Conservation (phyloP, 2,329 filamentous ascomycete genomes). For the Aspergillus ochraceus region DNA sequence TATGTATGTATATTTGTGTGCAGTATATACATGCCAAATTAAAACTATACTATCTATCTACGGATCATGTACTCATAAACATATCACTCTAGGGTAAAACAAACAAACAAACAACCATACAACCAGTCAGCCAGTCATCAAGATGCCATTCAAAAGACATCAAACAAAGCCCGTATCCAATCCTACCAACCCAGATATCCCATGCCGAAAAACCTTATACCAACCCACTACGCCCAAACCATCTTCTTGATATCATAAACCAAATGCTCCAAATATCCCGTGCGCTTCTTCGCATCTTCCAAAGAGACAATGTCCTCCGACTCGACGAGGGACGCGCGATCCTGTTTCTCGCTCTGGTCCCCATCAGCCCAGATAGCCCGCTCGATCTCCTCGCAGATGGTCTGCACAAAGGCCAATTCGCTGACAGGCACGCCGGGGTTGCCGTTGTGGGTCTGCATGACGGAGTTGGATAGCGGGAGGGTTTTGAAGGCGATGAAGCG, state of each 20-base stretch:
- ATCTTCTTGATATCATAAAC: conserved; percentile 91
- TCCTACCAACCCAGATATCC: not conserved
- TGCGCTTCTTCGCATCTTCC: conserved; percentile 81
- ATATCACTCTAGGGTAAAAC: too few relatives aligned
- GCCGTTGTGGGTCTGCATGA: conserved; percentile 18
- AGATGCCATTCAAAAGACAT: not conserved
- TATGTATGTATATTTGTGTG: too few relatives aligned
- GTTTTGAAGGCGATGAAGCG: conserved; percentile 47
- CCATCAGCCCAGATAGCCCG: conserved; percentile 59
- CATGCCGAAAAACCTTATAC: not conserved
- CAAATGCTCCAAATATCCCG: conserved; percentile 80
- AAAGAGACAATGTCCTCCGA: conserved; percentile 76
- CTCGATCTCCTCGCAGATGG: conserved; percentile 75
- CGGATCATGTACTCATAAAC: too few relatives aligned
- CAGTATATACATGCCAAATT: too few relatives aligned
- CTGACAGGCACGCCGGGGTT: conserved; percentile 30
- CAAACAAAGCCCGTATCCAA: not conserved
- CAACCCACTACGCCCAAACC: conserved; percentile 67
- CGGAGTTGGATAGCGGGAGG: conserved; percentile 36
- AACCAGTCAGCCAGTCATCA: not conserved
- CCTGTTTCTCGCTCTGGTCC: conserved; percentile 23
- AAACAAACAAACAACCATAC: too few relatives aligned
- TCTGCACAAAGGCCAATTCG: conserved; percentile 57
- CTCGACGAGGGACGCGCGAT: conserved; percentile 43
- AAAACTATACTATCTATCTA: too few relatives aligned